Evolutionary conservation across 768 basidiomycete genomes (phyloP), one percentile per base, ranked within the genome.

Genomic region (Mycena vitilis): DNA sequence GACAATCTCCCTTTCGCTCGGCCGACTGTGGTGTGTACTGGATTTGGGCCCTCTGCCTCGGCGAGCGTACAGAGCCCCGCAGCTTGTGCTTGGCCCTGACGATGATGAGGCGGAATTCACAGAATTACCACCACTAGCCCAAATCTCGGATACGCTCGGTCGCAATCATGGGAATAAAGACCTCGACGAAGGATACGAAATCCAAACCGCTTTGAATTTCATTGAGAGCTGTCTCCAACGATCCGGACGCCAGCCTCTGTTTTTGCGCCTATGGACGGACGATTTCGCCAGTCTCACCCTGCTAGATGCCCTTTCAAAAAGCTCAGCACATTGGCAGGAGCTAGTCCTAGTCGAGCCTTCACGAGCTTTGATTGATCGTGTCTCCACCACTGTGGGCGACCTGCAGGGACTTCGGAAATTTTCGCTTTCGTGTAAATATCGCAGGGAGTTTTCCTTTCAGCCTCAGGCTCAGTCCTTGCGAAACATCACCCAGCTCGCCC

Each of bases 401-500:
- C 22, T 69, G 1, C 52, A 36, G 15, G 34, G 22, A n/a, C 54
- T 69, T 12, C 40, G n/a, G 8, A 59, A 48, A 12, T 51, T 63
- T 40, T 25, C 42, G 23, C 52, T 68, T 9, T 13, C 8, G 16
- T 1, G 10, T 22, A 7, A 22, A 7, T 34, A 7, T 20, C n/a
- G 6, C 18, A 0, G 5, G 34, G 44, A 25, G 22, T 15, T 40
- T 13, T 12, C 16, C n/a, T 44, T 53, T 15, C 23, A 22, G 9
- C 40, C 9, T 25, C 34, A 18, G 47, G 37, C 40, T n/a, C 30
- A 12, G 65, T 12, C 22, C 37, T 54, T 37, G 30, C 30, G 30
- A 30, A 66, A 57, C 23, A 47, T 67, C n/a, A 62, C 60, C 25
- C 38, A 57, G 12, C 60, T 67, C 25, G 23, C 53, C 15, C 45